Percentiles rank a stretch among this genome's conserved stretches.
These are phyloP conservation scores for Lepidium sativum DNA, from an alignment of 345 rosid genomes.

Conservation along the genomic window DNA sequence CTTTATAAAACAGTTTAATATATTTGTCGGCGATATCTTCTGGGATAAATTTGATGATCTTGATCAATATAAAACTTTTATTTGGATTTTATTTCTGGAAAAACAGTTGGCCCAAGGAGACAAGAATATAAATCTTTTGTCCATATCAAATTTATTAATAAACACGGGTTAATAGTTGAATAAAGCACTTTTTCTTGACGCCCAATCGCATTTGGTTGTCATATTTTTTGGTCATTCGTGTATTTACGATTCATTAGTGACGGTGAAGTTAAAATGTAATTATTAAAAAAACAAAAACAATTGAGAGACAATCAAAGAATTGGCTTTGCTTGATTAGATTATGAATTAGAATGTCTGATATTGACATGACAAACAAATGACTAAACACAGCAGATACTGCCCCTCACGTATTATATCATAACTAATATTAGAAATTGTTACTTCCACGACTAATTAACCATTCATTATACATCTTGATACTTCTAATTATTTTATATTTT, in stretches of 20 bases:
- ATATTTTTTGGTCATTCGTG: background rate
- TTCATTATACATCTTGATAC: background rate
- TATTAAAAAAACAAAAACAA: background rate
- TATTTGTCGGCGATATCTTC: background rate
- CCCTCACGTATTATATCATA: slow-evolving; percentile 3
- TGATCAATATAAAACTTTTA: slow-evolving; percentile 1
- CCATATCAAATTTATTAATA: slow-evolving; percentile 5
- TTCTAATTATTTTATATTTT: background rate
- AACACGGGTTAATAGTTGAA: slow-evolving; percentile 10
- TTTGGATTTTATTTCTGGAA: background rate
- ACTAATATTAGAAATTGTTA: background rate
- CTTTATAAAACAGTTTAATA: background rate
- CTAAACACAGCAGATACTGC: background rate
- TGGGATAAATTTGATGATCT: slow-evolving; percentile 3
- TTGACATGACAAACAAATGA: background rate
- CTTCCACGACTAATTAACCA: slow-evolving; percentile 2
- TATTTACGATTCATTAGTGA: background rate
- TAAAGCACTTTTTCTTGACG: background rate
- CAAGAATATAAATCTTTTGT: slow-evolving; percentile 13
- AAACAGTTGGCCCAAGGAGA: slow-evolving; percentile 20
- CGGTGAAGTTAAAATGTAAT: slow-evolving; percentile 5
- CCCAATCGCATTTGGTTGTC: background rate
- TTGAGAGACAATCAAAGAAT: background rate
- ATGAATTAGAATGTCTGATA: background rate
- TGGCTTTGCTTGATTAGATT: slow-evolving; percentile 2